A percentile compares a stretch with the other conserved stretches of the same genome.
phyloP scores from a whole-genome alignment of 2,329 filamentous ascomycete genomes.

The Colletotrichum liriopes region DNA sequence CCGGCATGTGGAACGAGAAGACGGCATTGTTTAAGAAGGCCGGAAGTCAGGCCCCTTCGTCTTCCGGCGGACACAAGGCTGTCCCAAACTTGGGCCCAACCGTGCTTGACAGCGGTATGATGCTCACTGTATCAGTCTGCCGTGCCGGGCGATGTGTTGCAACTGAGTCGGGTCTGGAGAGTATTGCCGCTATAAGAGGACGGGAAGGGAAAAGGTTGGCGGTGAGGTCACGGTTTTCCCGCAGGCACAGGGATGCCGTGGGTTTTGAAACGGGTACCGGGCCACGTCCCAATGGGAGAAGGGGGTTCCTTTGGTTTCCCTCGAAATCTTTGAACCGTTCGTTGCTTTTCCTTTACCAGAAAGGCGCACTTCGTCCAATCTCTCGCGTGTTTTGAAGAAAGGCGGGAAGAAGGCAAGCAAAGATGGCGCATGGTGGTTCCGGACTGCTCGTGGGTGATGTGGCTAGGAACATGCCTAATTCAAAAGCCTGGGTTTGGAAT shows the following conservation, averaged over 20 bases:
- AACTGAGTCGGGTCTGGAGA: slow-evolving; percentile 11
- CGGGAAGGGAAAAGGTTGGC: background rate
- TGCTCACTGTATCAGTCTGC: slow-evolving; percentile 7
- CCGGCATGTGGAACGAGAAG: background rate
- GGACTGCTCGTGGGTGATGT: background rate
- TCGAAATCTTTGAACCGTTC: slow-evolving; percentile 6
- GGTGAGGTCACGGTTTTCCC: slow-evolving; percentile 18
- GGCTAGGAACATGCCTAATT: background rate
- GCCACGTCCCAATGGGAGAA: slow-evolving; percentile 4
- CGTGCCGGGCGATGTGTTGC: background rate
- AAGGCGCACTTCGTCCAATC: background rate
- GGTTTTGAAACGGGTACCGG: slow-evolving; percentile 28
- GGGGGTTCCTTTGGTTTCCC: background rate
- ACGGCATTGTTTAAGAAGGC: background rate
- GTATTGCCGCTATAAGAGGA: background rate
- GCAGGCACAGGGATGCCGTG: slow-evolving; percentile 15
- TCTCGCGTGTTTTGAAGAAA: slow-evolving; percentile 11
- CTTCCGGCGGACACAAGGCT: background rate
- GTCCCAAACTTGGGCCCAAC: background rate
- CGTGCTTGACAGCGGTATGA: slow-evolving; percentile 18
- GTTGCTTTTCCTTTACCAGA: background rate
- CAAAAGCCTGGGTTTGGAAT: background rate
- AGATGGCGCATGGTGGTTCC: slow-evolving; percentile 8
- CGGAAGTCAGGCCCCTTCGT: slow-evolving; percentile 3
- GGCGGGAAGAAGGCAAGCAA: background rate